phyloP scores from a whole-genome alignment of 192 early-diverging fungal genomes.

The Coemansia sp. region DNA sequence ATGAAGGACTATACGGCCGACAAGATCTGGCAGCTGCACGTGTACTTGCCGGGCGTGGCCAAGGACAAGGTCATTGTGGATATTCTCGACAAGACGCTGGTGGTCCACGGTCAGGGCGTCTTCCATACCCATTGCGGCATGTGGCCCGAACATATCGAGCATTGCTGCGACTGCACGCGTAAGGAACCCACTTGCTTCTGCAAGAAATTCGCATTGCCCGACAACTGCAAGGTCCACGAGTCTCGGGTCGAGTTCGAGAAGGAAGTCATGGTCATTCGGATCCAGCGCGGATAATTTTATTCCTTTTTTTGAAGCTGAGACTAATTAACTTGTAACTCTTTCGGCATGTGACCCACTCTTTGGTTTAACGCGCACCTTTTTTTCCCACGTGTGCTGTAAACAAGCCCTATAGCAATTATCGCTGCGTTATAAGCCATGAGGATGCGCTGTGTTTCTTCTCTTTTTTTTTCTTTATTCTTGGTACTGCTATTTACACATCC shows the following conservation, averaged over 20 bases:
- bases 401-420: too few species aligned
- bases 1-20: constrained; percentile 53
- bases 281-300: constrained; percentile 31
- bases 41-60: constrained; percentile 41
- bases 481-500: too few species aligned
- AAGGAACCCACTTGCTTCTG: constrained; percentile 43
- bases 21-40: constrained; percentile 54
- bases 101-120: constrained; percentile 47
- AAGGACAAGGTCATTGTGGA: constrained; percentile 54
- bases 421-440: too few species aligned
- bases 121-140: constrained; percentile 54
- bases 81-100: constrained; percentile 28
- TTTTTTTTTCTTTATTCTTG: too few species aligned
- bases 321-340: too few species aligned
- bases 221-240: constrained; percentile 39
- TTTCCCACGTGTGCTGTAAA: too few species aligned
- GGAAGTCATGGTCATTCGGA: constrained; percentile 50
- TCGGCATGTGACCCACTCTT: too few species aligned
- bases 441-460: too few species aligned
- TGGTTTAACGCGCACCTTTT: too few species aligned
- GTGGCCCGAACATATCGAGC: constrained; percentile 52
- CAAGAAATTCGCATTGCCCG: constrained; percentile 41
- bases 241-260: constrained; percentile 50
- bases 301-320: not conserved
- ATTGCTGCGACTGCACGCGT: constrained; percentile 51